These are phyloP conservation scores for Lactarius indigo DNA, from an alignment of 768 basidiomycete genomes.

Conservation along the genomic window DNA sequence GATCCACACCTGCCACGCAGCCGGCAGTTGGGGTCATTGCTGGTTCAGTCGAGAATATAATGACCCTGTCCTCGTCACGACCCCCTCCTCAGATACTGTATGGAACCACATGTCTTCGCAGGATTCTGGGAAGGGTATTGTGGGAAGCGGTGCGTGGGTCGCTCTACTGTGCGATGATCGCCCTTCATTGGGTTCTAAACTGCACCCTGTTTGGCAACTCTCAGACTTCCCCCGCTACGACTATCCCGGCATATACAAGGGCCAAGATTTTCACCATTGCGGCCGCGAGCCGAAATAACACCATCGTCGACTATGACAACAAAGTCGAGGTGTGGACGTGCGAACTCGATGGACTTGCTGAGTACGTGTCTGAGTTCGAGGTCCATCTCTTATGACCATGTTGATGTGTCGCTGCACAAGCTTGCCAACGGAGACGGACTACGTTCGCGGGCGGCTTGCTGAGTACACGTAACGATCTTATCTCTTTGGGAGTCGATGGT, in stretches of 20 bases:
- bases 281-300: conserved; percentile 49
- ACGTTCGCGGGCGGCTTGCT: conserved; percentile 52
- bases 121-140: conserved; percentile 38
- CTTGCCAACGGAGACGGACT: conserved; percentile 58
- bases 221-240: conserved; percentile 47
- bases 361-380: conserved; percentile 32
- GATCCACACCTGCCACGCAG: conserved; percentile 38
- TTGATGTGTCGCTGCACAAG: conserved; percentile 31
- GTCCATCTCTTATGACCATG: background rate
- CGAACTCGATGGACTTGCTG: conserved; percentile 38
- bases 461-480: conserved; percentile 56
- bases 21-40: conserved; percentile 41
- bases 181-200: background rate
- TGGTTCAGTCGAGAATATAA: conserved; percentile 26
- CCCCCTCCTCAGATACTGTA: conserved; percentile 40
- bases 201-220: background rate
- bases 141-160: conserved; percentile 12
- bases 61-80: conserved; percentile 29
- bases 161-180: background rate
- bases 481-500: conserved; percentile 61
- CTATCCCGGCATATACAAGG: conserved; percentile 32
- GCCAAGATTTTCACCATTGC: conserved; percentile 61
- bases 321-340: conserved; percentile 47
- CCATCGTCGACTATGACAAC: conserved; percentile 54
- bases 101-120: conserved; percentile 64